Conservation (phyloP, 2,329 filamentous ascomycete species). For the Fusarium begoniae region DNA sequence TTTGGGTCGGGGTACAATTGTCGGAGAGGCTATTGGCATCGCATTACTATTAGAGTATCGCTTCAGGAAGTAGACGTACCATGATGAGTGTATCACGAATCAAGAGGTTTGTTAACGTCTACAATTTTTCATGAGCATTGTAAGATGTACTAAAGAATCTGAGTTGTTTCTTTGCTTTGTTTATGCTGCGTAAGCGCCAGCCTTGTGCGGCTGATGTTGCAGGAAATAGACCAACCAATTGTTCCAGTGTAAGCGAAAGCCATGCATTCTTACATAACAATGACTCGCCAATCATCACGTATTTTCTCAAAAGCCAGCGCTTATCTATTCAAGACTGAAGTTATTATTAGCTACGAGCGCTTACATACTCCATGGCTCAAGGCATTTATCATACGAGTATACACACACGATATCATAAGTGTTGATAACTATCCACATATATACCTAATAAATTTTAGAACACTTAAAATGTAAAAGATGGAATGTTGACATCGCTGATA, state of each 20-base stretch:
- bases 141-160: background rate
- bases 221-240: background rate
- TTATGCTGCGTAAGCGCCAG: background rate
- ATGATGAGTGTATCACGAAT: background rate
- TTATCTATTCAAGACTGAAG: accelerated
- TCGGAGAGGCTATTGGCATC: background rate
- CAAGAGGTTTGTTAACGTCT: too few species aligned
- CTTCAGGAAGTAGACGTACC: background rate
- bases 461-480: background rate
- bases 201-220: background rate
- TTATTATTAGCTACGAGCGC: background rate
- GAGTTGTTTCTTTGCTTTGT: background rate
- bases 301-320: background rate
- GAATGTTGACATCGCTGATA: slow-evolving; percentile 5
- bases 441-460: accelerated
- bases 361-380: too few species aligned
- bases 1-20: background rate
- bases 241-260: background rate
- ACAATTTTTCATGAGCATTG: background rate
- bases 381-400: too few species aligned
- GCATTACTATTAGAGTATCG: background rate
- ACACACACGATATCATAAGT: background rate
- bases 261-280: background rate
- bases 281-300: background rate
- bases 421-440: accelerated